Evolutionary conservation across 768 basidiomycete species (phyloP), one percentile per base, ranked within the genome.

Genomic region (Crassisporium funariophilum): DNA sequence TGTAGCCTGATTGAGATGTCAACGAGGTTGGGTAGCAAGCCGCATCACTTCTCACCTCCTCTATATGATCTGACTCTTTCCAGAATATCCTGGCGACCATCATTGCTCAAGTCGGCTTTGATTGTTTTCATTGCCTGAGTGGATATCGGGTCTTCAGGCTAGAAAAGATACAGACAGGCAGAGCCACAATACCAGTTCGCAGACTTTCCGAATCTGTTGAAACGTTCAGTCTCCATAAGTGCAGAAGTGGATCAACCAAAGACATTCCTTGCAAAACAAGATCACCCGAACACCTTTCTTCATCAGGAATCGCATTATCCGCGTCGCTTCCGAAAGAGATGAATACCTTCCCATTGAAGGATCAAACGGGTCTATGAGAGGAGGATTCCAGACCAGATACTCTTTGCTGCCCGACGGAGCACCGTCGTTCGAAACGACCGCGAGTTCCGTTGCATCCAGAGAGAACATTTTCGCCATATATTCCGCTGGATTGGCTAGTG

Each of bases 391-490:
- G 2, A 94, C 67, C 9, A 95, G 52, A 56, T 83, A 86, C 51
- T 94, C 88, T 59, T 90, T 94, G 37, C 72, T 68, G 5, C 88
- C 93, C 8, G 86, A 77, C 0, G 92, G 92, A 0, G 91, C 85
- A 4, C 92, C 90, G 58, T 94, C 92, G 52, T 86, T 77, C 1
- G 80, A 84, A 44, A 95, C 69, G 4, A 81, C 82, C 45, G 81
- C 77, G 10, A 91, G 73, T 34, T 87, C 73, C 65, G 82, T 41
- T 9, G 73, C 66, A 23, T 79, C 69, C 4, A 93, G 66, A 16
- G 86, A 86, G 55, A 91, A 88, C 35, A 95, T 77, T 25, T 74
- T 77, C 48, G 71, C 72, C 90, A 95, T 93, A 55, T 93, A 88
- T 44, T 77, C 66, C 27, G 68, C 65, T 5, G 92, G 90, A 50